Conservation (phyloP, 257 asterid genomes). For the Fraxinus cuspidata region DNA sequence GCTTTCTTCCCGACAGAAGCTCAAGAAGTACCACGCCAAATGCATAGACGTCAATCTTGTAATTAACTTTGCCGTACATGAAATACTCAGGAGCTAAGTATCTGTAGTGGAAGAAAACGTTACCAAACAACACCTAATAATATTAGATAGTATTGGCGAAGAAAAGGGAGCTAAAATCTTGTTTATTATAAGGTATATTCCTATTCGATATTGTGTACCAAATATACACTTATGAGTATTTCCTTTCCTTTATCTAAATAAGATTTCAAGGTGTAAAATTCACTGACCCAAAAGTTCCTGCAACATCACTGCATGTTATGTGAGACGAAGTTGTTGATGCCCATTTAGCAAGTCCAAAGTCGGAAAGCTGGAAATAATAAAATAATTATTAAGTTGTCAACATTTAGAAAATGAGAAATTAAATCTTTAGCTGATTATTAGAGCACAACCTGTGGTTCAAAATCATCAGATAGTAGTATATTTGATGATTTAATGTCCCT, state of each 20-base stretch:
- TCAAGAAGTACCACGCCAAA: constrained; percentile 96
- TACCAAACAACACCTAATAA: not conserved
- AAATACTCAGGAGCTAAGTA: constrained; percentile 99
- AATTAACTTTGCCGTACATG: constrained; percentile 93
- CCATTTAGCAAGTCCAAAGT: constrained; percentile 97
- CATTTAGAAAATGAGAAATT: constrained; percentile 4
- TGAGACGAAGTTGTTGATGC: constrained; percentile 73
- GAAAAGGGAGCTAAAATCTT: not conserved
- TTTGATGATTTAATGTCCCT: constrained; percentile 95
- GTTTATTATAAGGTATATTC: not conserved
- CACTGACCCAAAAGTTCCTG: constrained; percentile 93
- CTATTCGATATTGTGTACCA: not conserved
- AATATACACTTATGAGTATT: not conserved
- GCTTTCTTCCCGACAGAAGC: constrained; percentile 93
- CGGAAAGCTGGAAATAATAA: constrained; percentile 66
- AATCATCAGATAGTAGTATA: constrained; percentile 78
- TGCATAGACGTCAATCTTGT: constrained; percentile 92
- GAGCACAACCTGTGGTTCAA: constrained; percentile 82
- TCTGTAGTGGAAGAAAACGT: constrained; percentile 35
- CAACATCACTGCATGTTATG: constrained; percentile 78
- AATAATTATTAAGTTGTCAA: constrained; percentile 3
- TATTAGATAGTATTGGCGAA: not conserved
- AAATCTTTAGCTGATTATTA: not conserved
- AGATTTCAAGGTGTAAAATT: constrained; percentile 19
- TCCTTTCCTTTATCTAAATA: constrained; percentile 5